Percentiles rank a stretch among this genome's conserved stretches.
These are phyloP conservation scores for Phlyctochytrium arcticum DNA, from an alignment of 192 early-diverging fungal genomes.

Conservation along the genomic window DNA sequence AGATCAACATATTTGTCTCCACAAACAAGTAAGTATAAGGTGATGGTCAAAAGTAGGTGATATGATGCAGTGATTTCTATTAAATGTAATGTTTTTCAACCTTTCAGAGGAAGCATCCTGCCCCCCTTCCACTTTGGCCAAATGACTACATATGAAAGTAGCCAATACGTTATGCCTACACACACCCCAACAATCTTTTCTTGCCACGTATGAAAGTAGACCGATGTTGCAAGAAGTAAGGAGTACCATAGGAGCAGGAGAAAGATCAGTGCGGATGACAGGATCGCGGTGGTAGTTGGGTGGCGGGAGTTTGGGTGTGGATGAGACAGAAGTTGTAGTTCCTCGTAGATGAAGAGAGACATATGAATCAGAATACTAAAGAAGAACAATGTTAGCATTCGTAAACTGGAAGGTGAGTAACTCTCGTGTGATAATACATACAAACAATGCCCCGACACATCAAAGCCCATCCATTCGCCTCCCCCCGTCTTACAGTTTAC, in stretches of 20 bases:
- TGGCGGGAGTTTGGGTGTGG: background rate
- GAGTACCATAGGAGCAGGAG: conserved; percentile 65
- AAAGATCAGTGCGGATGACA: conserved; percentile 30
- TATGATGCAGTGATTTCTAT: too few species aligned
- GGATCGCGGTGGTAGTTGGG: conserved; percentile 3
- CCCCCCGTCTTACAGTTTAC: conserved; percentile 45
- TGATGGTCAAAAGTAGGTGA: too few species aligned
- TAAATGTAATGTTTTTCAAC: too few species aligned
- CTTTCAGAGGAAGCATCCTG: conserved; percentile 19
- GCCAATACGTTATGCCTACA: conserved; percentile 70
- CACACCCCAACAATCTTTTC: conserved; percentile 69
- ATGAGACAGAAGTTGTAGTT: conserved; percentile 5
- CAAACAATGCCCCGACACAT: conserved; percentile 87
- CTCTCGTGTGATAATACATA: conserved; percentile 34
- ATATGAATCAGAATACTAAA: conserved; percentile 28
- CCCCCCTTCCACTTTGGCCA: conserved; percentile 6
- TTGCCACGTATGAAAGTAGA: conserved; percentile 69
- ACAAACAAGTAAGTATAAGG: too few species aligned
- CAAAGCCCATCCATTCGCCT: conserved; percentile 77
- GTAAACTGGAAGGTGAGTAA: background rate
- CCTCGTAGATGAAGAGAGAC: conserved; percentile 25
- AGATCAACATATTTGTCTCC: too few species aligned
- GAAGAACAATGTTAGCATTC: conserved; percentile 5
- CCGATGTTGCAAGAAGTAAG: conserved; percentile 73
- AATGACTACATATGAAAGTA: conserved; percentile 33